Evolutionary conservation across 345 rosid species (phyloP).

Genomic region (Salix caprea): DNA sequence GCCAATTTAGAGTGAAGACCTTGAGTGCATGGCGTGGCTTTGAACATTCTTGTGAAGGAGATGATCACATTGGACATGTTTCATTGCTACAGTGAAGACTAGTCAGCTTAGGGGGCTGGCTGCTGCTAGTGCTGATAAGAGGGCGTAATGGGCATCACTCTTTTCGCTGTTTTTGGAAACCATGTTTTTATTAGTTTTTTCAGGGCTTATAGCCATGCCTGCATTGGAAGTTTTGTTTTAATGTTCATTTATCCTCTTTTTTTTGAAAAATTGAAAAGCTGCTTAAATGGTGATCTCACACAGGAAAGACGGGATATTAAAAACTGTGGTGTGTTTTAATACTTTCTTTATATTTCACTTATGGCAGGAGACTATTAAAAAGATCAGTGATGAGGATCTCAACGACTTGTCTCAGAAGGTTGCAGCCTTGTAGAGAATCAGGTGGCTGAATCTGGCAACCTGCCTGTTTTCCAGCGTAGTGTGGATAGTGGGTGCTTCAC

Average conservation of each 20-base stretch:
- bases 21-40: slow-evolving; percentile 1
- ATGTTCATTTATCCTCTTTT: background rate
- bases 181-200: background rate
- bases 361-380: slow-evolving; percentile 44
- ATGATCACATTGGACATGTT: background rate
- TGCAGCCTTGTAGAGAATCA: slow-evolving; percentile 30
- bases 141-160: background rate
- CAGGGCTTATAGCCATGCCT: background rate
- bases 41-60: background rate
- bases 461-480: background rate
- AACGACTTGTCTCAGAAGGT: slow-evolving; percentile 54
- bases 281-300: background rate
- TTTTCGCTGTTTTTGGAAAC: background rate
- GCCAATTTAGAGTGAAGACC: background rate
- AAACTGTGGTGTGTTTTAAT: background rate
- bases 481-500: background rate
- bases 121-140: slow-evolving; percentile 40
- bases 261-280: background rate
- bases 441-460: background rate
- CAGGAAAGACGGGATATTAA: background rate
- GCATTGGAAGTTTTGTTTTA: background rate
- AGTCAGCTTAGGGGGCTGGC: slow-evolving; percentile 49
- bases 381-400: slow-evolving; percentile 40
- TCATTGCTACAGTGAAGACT: background rate
- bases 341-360: slow-evolving; percentile 5